Evolutionary conservation across 2,329 filamentous ascomycete species (phyloP).

Genomic region (Trichoderma guizhouense): DNA sequence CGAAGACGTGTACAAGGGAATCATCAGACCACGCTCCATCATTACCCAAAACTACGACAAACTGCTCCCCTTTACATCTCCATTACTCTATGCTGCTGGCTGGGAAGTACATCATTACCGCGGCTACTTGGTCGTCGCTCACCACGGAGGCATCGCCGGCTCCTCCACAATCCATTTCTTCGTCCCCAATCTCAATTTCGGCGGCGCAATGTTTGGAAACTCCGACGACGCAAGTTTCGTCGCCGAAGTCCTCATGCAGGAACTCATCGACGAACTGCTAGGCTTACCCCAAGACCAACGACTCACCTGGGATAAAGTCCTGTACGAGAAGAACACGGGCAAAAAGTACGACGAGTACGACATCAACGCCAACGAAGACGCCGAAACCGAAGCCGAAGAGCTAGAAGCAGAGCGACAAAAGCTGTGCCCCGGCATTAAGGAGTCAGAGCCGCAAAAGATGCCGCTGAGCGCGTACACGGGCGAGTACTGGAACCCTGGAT

Average conservation of each 20-base stretch:
- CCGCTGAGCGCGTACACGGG: slow-evolving; percentile 23
- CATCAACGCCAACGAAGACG: not conserved
- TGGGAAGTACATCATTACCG: slow-evolving; percentile 26
- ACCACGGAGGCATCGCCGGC: slow-evolving; percentile 27
- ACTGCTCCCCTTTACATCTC: slow-evolving; percentile 16
- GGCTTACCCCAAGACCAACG: not conserved
- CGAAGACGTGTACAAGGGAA: slow-evolving; percentile 24
- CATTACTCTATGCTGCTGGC: slow-evolving; percentile 23
- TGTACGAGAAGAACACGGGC: not conserved
- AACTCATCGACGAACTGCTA: slow-evolving; percentile 24
- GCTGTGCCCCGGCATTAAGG: not conserved
- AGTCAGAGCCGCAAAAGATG: not conserved
- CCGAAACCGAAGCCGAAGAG: not conserved
- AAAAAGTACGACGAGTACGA: not conserved
- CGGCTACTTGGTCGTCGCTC: slow-evolving; percentile 24
- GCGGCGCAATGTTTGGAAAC: slow-evolving; percentile 28
- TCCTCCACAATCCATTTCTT: slow-evolving; percentile 28
- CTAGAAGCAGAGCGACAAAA: not conserved
- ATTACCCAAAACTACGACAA: slow-evolving; percentile 18
- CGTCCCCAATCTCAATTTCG: slow-evolving; percentile 27
- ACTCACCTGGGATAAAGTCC: not conserved
- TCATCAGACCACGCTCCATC: slow-evolving; percentile 23
- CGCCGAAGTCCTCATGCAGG: slow-evolving; percentile 20
- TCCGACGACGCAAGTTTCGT: slow-evolving; percentile 21
- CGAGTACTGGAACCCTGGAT: slow-evolving; percentile 28